Evolutionary conservation across 2,329 filamentous ascomycete genomes (phyloP).

Genomic region (Aspergillus quadrilineatus): DNA sequence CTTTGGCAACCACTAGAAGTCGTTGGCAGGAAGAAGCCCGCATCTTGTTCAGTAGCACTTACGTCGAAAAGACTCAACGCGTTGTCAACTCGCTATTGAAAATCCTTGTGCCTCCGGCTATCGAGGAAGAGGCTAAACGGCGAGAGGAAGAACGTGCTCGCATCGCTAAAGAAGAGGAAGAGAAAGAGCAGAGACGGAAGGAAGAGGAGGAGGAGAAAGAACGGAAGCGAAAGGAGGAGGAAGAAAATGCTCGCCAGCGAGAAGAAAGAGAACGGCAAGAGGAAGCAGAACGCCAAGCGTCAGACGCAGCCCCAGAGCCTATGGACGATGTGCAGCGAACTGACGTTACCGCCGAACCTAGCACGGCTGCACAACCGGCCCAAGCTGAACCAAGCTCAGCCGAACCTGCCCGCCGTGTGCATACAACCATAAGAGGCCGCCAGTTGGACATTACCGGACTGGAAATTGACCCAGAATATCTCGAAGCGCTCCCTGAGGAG

Average conservation of each 20-base stretch:
- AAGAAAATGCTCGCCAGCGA: slow-evolving; percentile 61
- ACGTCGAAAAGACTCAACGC: slow-evolving; percentile 67
- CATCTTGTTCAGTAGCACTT: slow-evolving; percentile 72
- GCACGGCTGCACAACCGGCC: slow-evolving; percentile 29
- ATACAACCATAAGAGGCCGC: slow-evolving; percentile 80
- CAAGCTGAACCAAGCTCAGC: slow-evolving; percentile 48
- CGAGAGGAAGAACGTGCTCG: slow-evolving; percentile 63
- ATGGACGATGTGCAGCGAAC: slow-evolving; percentile 76
- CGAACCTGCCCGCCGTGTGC: slow-evolving; percentile 61
- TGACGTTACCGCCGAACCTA: slow-evolving; percentile 36
- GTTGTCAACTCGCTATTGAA: slow-evolving; percentile 69
- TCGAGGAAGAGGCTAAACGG: slow-evolving; percentile 63
- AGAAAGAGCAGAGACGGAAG: slow-evolving; percentile 60
- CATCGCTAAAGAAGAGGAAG: slow-evolving; percentile 67
- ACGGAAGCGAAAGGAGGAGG: slow-evolving; percentile 64
- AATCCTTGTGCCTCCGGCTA: slow-evolving; percentile 76
- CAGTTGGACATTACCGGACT: slow-evolving; percentile 91
- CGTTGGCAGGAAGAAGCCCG: slow-evolving; percentile 90
- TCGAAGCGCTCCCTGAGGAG: slow-evolving; percentile 96
- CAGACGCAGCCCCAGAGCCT: slow-evolving; percentile 47
- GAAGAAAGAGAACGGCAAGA: slow-evolving; percentile 63
- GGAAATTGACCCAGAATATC: slow-evolving; percentile 90
- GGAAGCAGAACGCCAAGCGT: slow-evolving; percentile 55
- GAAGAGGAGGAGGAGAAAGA: slow-evolving; percentile 73
- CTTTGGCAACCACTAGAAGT: slow-evolving; percentile 66